phyloP scores from a whole-genome alignment of 495 filamentous ascomycete genomes.

The Evernia prunastri region DNA sequence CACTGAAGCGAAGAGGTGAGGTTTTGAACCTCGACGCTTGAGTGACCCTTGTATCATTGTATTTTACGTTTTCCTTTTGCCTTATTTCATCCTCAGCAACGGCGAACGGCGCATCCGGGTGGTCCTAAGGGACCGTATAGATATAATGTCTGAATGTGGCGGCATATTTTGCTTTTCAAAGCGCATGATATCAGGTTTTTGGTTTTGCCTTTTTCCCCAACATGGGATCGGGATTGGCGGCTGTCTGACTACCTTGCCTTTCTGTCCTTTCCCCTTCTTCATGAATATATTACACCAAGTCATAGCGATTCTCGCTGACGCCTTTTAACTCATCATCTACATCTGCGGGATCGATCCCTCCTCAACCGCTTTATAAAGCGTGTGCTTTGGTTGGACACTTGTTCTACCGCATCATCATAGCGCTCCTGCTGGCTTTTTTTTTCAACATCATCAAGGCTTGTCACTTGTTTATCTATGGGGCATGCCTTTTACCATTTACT shows the following conservation, averaged over 20 bases:
- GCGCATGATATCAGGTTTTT: conserved; percentile 1
- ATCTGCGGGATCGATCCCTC: too few relatives aligned
- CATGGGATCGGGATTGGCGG: background rate
- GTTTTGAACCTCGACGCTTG: background rate
- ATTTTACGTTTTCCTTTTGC: background rate
- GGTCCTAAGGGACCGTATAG: background rate
- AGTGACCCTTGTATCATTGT: background rate
- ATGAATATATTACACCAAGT: background rate
- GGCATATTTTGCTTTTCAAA: conserved; percentile 5
- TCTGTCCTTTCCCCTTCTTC: background rate
- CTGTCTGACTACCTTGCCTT: background rate
- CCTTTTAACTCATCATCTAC: background rate
- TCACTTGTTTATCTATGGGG: too few relatives aligned
- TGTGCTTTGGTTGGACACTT: too few relatives aligned
- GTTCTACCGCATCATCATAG: too few relatives aligned
- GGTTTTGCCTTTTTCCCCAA: background rate
- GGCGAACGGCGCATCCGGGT: conserved; percentile 9
- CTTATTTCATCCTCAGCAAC: background rate
- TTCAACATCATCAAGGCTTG: too few relatives aligned
- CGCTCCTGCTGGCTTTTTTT: too few relatives aligned
- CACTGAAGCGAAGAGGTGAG: background rate
- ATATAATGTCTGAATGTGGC: conserved; percentile 18
- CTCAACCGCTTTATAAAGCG: too few relatives aligned
- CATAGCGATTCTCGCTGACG: background rate
- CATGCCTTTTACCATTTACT: too few relatives aligned